These are phyloP conservation scores for Candida koratica DNA, from an alignment of 805 yeast species.

Conservation along the genomic window DNA sequence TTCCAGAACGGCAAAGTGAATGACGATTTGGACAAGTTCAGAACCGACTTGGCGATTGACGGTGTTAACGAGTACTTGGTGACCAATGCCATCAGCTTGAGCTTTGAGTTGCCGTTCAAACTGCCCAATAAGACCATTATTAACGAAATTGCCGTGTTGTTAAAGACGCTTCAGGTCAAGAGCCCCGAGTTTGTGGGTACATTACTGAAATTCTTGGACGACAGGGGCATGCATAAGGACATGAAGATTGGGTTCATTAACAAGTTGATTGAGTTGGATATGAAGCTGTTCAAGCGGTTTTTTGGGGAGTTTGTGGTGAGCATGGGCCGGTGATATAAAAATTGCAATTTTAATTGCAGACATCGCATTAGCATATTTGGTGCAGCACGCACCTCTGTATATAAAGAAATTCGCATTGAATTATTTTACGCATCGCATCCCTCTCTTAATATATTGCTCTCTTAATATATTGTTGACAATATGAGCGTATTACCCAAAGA, in stretches of 20 bases:
- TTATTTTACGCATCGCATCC: constrained; percentile 10
- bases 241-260: constrained; percentile 59
- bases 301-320: constrained; percentile 46
- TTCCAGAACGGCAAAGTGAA: constrained; percentile 68
- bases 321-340: too few species aligned
- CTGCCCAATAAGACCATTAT: constrained; percentile 62
- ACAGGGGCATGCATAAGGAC: constrained; percentile 53
- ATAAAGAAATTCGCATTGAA: constrained; percentile 6
- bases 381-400: background rate
- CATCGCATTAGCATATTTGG: too few species aligned
- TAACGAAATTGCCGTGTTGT: constrained; percentile 66
- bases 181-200: constrained; percentile 43
- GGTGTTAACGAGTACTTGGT: constrained; percentile 70
- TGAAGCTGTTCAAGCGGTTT: constrained; percentile 67
- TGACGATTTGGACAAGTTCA: constrained; percentile 57
- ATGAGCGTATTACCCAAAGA: constrained; percentile 64
- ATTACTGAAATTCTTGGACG: constrained; percentile 53
- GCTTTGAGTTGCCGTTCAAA: constrained; percentile 79
- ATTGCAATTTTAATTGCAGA: too few species aligned
- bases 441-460: background rate
- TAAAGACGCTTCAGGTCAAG: constrained; percentile 53
- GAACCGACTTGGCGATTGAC: constrained; percentile 50
- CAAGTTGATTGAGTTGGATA: constrained; percentile 51
- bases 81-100: constrained; percentile 60
- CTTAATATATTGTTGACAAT: background rate